These are phyloP conservation scores for Gamarada debralockiae DNA, from an alignment of 495 filamentous ascomycete species.

Conservation along the genomic window DNA sequence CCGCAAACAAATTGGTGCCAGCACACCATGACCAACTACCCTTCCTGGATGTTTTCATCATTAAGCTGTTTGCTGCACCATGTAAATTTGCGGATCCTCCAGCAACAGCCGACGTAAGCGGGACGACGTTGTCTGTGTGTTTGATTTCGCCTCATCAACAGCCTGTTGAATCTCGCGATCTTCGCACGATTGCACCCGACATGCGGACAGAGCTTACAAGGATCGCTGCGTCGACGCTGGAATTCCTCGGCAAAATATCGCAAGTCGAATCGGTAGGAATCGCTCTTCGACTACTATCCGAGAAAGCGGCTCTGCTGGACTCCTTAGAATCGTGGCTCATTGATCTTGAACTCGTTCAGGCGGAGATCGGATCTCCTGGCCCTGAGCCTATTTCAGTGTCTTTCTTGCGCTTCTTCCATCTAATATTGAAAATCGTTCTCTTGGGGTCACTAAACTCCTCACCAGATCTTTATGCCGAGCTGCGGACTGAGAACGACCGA, in stretches of 20 bases:
- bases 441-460: slow-evolving; percentile 30
- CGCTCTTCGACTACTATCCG: slow-evolving; percentile 30
- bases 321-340: slow-evolving; percentile 32
- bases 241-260: slow-evolving; percentile 32
- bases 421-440: slow-evolving; percentile 32
- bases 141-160: slow-evolving; percentile 26
- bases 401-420: slow-evolving; percentile 34
- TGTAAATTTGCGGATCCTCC: slow-evolving; percentile 33
- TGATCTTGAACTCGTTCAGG: slow-evolving; percentile 29
- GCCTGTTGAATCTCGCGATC: slow-evolving; percentile 21
- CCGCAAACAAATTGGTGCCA: slow-evolving; percentile 25
- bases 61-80: slow-evolving; percentile 35
- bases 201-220: slow-evolving; percentile 32
- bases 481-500: slow-evolving; percentile 29
- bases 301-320: slow-evolving; percentile 30
- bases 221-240: slow-evolving; percentile 30
- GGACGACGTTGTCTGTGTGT: slow-evolving; percentile 19
- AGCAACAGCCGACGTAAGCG: slow-evolving; percentile 22
- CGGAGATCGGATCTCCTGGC: slow-evolving; percentile 17
- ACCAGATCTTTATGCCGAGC: slow-evolving; percentile 26
- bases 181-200: slow-evolving; percentile 31
- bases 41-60: slow-evolving; percentile 35
- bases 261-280: slow-evolving; percentile 26
- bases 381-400: slow-evolving; percentile 32
- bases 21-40: slow-evolving; percentile 29